These are phyloP conservation scores for Cicer chorassanicum DNA, from an alignment of 306 rosid species.

Conservation along the genomic window DNA sequence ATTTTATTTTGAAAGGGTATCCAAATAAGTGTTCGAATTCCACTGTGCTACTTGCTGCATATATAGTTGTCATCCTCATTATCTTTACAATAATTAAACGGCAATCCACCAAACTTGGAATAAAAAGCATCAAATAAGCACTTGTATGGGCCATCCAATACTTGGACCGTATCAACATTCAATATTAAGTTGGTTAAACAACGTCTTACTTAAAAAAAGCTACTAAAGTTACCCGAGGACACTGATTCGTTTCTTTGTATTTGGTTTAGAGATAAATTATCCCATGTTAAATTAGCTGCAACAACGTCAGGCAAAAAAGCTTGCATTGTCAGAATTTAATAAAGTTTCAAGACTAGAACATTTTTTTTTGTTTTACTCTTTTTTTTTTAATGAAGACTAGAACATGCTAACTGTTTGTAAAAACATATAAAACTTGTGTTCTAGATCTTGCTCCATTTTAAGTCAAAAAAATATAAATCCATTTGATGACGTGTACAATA, in stretches of 20 bases:
- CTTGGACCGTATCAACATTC: slow-evolving; percentile 11
- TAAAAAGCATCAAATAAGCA: slow-evolving; percentile 45
- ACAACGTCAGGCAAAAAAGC: slow-evolving; percentile 50
- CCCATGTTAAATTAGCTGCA: slow-evolving; percentile 45
- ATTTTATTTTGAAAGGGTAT: slow-evolving; percentile 13
- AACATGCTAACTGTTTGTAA: no score
- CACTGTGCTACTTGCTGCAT: slow-evolving; percentile 44
- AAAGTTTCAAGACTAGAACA: slow-evolving; percentile 42
- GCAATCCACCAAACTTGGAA: slow-evolving; percentile 42
- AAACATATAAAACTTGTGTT: no score
- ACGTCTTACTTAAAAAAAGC: slow-evolving; percentile 30
- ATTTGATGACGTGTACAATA: not conserved
- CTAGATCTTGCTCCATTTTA: no score
- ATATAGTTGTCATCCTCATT: slow-evolving; percentile 46
- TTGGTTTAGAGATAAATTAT: slow-evolving; percentile 48
- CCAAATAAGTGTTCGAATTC: slow-evolving; percentile 28
- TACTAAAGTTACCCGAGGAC: slow-evolving; percentile 23
- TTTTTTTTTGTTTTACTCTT: not conserved
- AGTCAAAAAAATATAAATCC: not conserved
- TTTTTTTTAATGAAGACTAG: no score
- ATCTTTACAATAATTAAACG: slow-evolving; percentile 37
- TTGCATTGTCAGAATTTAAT: slow-evolving; percentile 35
- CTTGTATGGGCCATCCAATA: slow-evolving; percentile 25
- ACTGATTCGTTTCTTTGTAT: slow-evolving; percentile 51
- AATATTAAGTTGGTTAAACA: slow-evolving; percentile 30